Percentiles rank a stretch among this genome's conserved stretches.
These are phyloP conservation scores for Infundibulicybe gibba DNA, from an alignment of 768 basidiomycete genomes.

Conservation along the genomic window DNA sequence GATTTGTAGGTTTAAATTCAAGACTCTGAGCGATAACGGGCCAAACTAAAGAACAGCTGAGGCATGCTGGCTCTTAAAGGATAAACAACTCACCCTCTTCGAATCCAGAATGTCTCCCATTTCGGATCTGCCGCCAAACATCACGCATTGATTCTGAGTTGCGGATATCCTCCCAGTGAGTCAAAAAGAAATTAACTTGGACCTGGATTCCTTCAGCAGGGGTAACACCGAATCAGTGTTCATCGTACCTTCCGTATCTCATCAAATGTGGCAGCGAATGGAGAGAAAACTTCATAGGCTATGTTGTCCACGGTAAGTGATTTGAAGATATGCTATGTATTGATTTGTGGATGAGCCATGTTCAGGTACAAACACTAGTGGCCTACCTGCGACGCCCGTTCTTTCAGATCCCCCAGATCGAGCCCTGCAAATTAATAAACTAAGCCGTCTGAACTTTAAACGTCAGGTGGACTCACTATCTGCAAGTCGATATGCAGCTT, in stretches of 20 bases:
- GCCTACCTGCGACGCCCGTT: slow-evolving; percentile 57
- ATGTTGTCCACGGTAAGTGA: slow-evolving; percentile 78
- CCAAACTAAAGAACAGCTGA: slow-evolving; percentile 48
- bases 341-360: slow-evolving; percentile 1
- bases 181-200: slow-evolving; percentile 75
- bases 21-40: slow-evolving; percentile 60
- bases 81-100: slow-evolving; percentile 59
- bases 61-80: background rate
- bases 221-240: slow-evolving; percentile 27
- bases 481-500: slow-evolving; percentile 79
- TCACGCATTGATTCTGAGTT: slow-evolving; percentile 78
- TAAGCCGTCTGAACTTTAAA: background rate
- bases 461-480: slow-evolving; percentile 52
- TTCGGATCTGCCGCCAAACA: slow-evolving; percentile 83
- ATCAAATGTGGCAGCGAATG: slow-evolving; percentile 79
- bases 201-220: slow-evolving; percentile 43
- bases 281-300: slow-evolving; percentile 82
- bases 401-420: slow-evolving; percentile 67
- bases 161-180: slow-evolving; percentile 81
- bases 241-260: slow-evolving; percentile 67
- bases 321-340: slow-evolving; percentile 64
- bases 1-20: slow-evolving; percentile 42
- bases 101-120: slow-evolving; percentile 82
- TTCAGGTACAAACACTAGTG: slow-evolving; percentile 26
- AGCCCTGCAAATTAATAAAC: slow-evolving; percentile 42